Evolutionary conservation across 1,139 yeast genomes (phyloP), one percentile per base, ranked within the genome.

Genomic region (Lodderomyces parapsilosis): DNA sequence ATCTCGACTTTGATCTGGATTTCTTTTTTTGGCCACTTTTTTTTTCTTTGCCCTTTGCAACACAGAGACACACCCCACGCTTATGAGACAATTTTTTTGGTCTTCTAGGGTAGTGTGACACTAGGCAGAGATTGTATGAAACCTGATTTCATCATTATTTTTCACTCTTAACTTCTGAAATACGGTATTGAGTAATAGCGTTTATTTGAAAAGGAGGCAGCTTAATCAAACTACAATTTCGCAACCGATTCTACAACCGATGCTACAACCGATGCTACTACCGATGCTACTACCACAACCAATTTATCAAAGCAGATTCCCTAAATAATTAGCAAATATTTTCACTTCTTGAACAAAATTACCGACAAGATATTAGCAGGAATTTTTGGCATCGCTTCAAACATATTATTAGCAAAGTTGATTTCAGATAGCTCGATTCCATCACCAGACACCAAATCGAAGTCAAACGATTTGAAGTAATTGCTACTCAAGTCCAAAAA

Each of bases 351-450:
- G 27, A 46, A 46, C 6, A 46, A 39, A 17, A 46, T 46, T 4
- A 43, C 43, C 10, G 46, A 42, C 23, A 48, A 38, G 11, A 49
- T 46, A 36, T 43, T 43, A 17, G 42, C 43, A 11, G 52, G 52
- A 20, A 41, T 40, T 14, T 34, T 22, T 6, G 54, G 58, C 28
- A 56, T 46, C 19, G 47, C 53, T 33, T 54, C 56, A 48, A 52
- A 53, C 55, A 52, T 42, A 36, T 49, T 49, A 8, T 40, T 43
- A 27, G 45, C 48, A 15, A 48, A 48, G 37, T 49, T 49, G 5
- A 49, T 37, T 36, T 49, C 53, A 9, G 45, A 38, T 18, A 49
- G 24, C 24, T 48, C 47, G 11, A 45, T 38, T 4, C 31, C 24
- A 6, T 18, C 28, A 25, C 39, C 40, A 13, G 37, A 31, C 13